A percentile compares a stretch with the other conserved stretches of the same genome.
phyloP scores from a whole-genome alignment of 805 yeast species.

The Candida argentea region DNA sequence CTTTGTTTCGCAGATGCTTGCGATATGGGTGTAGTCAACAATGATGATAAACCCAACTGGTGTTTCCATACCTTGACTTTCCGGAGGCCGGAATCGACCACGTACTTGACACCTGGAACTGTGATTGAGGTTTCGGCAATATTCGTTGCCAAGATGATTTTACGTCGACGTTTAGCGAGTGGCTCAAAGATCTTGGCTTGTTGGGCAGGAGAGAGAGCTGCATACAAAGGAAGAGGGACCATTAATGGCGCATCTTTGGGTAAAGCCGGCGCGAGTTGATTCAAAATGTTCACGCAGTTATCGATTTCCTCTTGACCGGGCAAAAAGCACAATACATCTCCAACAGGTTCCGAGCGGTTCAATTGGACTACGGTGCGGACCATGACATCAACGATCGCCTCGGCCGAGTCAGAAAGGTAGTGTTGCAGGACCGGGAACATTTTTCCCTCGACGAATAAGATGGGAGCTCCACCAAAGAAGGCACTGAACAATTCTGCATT shows the following conservation, averaged over 20 bases:
- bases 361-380: conserved; percentile 68
- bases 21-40: conserved; percentile 85
- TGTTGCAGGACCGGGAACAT: conserved; percentile 72
- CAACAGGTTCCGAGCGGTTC: conserved; percentile 69
- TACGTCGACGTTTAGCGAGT: conserved; percentile 57
- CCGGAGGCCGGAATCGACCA: conserved; percentile 84
- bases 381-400: conserved; percentile 76
- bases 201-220: conserved; percentile 79
- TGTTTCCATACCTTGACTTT: conserved; percentile 95
- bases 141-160: conserved; percentile 85
- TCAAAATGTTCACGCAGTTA: conserved; percentile 56
- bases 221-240: conserved; percentile 79
- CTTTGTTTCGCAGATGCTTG: conserved; percentile 93
- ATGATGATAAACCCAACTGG: conserved; percentile 83
- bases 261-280: conserved; percentile 49
- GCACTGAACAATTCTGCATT: conserved; percentile 81
- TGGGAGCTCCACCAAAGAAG: conserved; percentile 75
- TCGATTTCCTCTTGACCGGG: conserved; percentile 99
- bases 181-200: conserved; percentile 75
- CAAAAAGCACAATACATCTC: conserved; percentile 86
- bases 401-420: conserved; percentile 54
- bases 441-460: conserved; percentile 81
- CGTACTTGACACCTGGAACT: conserved; percentile 88
- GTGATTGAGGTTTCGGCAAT: conserved; percentile 98
- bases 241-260: conserved; percentile 69